Base-by-base conservation (phyloP, 2,329 filamentous ascomycete species). In the Trichoderma lentiforme region DNA sequence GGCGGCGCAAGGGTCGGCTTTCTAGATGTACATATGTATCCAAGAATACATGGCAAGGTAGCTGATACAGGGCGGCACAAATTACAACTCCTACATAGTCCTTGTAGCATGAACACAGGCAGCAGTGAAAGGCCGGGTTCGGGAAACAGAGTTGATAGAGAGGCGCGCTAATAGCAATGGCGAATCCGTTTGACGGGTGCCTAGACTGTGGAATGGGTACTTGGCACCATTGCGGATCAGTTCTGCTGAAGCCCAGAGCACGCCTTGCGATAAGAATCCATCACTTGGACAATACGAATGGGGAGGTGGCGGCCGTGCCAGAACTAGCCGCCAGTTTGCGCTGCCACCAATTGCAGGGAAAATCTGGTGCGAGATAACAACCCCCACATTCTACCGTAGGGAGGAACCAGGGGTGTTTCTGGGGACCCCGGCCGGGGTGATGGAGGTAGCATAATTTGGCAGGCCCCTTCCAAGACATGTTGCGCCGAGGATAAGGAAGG, bases 391-490 rank as follows among this genome's bases (percentile, higher is more conserved):
- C 57, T 56, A 28, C 43, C 64, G 60, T 68, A 68, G 71, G 65
- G 58, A 69, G 30, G n/a, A 36, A 18, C 71, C 32, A 60, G 71
- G 71, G 71, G 51, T 70, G 60, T 71, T 64, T 73, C 71, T 65
- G 73, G 73, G 73, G 73, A 57, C 71, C 73, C 67, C 73, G 67
- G 71, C 67, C 51, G 71, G 65, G 43, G 71, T 56, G 72, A 61
- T 61, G 66, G 61, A 56, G 70, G 32, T 14, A 70, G 56, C 53
- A 62, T 62, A 43, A 72, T 63, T 67, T 56, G 56, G 53, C 39
- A 61, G 32, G 57, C 21, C 43, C 63, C 28, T 34, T 62, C 70
- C 39, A 68, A 63, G 64, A 68, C 64, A 39, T 53, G 34, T 72
- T 67, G 28, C 64, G 53, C 56, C 70, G 63, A 72, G 43, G 57